A percentile compares a stretch with the other conserved stretches of the same genome.
Conservation (phyloP, 2,329 filamentous ascomycete species). For the Fusarium tanahbumbuense region DNA sequence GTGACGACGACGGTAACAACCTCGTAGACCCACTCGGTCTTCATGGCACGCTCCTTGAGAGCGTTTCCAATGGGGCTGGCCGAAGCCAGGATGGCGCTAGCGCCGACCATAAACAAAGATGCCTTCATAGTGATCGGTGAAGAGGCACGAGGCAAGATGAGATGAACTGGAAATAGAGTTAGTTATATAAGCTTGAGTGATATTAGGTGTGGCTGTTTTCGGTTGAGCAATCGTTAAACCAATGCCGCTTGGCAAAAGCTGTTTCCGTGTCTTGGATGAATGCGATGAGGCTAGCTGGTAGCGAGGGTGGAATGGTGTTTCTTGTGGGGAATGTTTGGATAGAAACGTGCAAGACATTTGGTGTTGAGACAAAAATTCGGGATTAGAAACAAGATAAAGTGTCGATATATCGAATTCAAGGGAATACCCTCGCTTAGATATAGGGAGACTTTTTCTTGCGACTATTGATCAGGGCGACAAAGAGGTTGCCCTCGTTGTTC, state of each 20-base stretch:
- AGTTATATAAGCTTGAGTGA: slow-evolving; percentile 38
- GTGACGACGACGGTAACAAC: slow-evolving; percentile 60
- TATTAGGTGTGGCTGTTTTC: slow-evolving; percentile 34
- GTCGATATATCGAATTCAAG: slow-evolving; percentile 17
- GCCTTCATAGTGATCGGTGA: slow-evolving; percentile 61
- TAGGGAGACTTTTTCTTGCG: slow-evolving; percentile 1
- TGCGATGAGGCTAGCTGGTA: slow-evolving; percentile 31
- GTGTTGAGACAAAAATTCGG: slow-evolving; percentile 30
- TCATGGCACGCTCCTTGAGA: slow-evolving; percentile 55
- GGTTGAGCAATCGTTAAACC: slow-evolving; percentile 22
- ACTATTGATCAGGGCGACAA: slow-evolving; percentile 11
- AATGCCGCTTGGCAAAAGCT: slow-evolving; percentile 36
- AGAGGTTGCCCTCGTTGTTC: slow-evolving; percentile 7
- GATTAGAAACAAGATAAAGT: slow-evolving; percentile 1
- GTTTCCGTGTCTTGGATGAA: slow-evolving; percentile 35
- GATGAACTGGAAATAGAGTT: slow-evolving; percentile 35
- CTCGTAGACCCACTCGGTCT: slow-evolving; percentile 57
- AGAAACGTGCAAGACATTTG: slow-evolving; percentile 41
- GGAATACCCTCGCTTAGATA: slow-evolving; percentile 2
- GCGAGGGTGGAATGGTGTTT: slow-evolving; percentile 37
- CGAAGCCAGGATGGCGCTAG: slow-evolving; percentile 59
- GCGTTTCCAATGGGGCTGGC: slow-evolving; percentile 54
- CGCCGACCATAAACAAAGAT: slow-evolving; percentile 58
- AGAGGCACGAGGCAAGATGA: slow-evolving; percentile 22
- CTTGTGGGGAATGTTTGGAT: slow-evolving; percentile 38